Conservation (phyloP, 768 basidiomycete species). For the Kwoniella dendrophila region DNA sequence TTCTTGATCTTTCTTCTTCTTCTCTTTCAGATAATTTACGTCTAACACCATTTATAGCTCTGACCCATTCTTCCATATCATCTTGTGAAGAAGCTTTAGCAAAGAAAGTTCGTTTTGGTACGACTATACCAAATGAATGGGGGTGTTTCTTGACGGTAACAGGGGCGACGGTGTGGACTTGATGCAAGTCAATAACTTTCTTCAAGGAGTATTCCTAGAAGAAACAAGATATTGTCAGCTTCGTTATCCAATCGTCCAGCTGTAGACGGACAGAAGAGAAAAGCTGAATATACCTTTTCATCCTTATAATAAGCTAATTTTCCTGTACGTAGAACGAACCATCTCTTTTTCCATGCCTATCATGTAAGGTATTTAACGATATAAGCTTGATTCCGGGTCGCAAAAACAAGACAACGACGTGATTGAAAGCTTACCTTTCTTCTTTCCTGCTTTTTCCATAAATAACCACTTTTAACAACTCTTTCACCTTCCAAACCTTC, state of each 20-base stretch:
- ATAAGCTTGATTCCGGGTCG: background rate
- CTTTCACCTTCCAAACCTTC: slow-evolving; percentile 57
- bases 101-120: slow-evolving; percentile 85
- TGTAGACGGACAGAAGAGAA: background rate
- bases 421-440: slow-evolving; percentile 73
- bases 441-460: slow-evolving; percentile 97
- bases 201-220: slow-evolving; percentile 81
- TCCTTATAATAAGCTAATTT: slow-evolving; percentile 97
- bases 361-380: slow-evolving; percentile 12
- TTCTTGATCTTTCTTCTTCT: slow-evolving; percentile 34
- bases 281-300: slow-evolving; percentile 61
- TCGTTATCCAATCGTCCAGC: background rate
- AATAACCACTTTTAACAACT: slow-evolving; percentile 86
- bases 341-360: slow-evolving; percentile 99
- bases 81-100: slow-evolving; percentile 71
- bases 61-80: slow-evolving; percentile 83
- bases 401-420: background rate
- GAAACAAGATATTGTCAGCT: background rate
- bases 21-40: slow-evolving; percentile 62
- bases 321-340: slow-evolving; percentile 91
- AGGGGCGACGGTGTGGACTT: slow-evolving; percentile 85
- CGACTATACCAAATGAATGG: slow-evolving; percentile 89
- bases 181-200: slow-evolving; percentile 78
- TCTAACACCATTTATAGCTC: slow-evolving; percentile 74
- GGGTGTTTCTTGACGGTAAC: slow-evolving; percentile 86